Percentiles rank a stretch among this genome's conserved stretches.
Evolutionary conservation across 306 rosid species (phyloP).

Genomic region (Dalbergia oliveri): DNA sequence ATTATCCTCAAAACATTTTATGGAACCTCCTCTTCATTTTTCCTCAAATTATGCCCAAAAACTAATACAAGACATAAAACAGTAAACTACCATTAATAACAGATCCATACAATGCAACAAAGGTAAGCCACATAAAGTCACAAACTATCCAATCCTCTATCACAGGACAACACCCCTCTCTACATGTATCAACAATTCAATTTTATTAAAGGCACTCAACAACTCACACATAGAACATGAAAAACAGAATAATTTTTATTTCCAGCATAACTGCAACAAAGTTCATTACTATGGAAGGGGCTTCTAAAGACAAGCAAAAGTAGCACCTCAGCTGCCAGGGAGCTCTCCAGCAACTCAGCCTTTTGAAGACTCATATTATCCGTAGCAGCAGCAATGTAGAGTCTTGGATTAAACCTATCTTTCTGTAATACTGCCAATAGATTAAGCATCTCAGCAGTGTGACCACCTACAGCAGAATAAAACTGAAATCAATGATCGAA

Average conservation of each 20-base stretch:
- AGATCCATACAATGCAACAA: conserved; percentile 29
- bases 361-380: conserved; percentile 94
- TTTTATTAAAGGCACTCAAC: not conserved
- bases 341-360: conserved; percentile 71
- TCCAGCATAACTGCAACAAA: not conserved
- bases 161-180: not conserved
- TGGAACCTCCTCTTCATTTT: conserved; percentile 19
- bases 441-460: conserved; percentile 96
- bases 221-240: not conserved
- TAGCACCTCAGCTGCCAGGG: conserved; percentile 56
- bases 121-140: conserved; percentile 3
- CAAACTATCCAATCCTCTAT: conserved; percentile 20
- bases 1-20: not conserved
- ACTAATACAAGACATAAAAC: not conserved
- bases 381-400: conserved; percentile 86
- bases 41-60: not conserved
- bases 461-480: conserved; percentile 65
- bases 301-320: conserved; percentile 31
- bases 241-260: not conserved
- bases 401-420: conserved; percentile 73
- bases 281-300: conserved; percentile 7
- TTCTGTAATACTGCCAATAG: conserved; percentile 72
- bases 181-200: not conserved
- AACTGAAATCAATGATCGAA: conserved; percentile 8
- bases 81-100: conserved; percentile 8